Evolutionary conservation across 257 asterid species (phyloP).

Genomic region (Forsythia viridissima): DNA sequence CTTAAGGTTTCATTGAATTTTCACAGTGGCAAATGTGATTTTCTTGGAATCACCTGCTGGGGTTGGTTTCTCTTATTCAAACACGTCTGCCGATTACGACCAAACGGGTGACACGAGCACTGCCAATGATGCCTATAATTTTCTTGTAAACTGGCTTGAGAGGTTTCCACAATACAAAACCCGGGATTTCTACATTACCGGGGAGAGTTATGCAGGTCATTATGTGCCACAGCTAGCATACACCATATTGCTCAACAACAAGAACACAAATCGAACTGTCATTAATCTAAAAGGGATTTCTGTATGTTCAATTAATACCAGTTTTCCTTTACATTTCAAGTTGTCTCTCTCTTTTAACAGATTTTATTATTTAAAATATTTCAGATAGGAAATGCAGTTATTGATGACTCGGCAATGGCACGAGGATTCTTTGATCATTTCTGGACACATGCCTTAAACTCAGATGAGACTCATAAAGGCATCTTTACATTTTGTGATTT

Average conservation of each 20-base stretch:
- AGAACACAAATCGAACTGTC: constrained; percentile 5
- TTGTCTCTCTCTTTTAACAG: not conserved
- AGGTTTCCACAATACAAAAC: constrained; percentile 46
- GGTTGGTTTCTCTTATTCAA: constrained; percentile 60
- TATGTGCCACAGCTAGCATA: constrained; percentile 31
- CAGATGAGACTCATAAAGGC: constrained; percentile 32
- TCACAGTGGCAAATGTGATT: constrained; percentile 41
- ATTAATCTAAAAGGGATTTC: constrained; percentile 31
- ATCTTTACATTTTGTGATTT: constrained; percentile 27
- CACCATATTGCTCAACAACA: constrained; percentile 19
- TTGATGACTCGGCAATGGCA: constrained; percentile 24
- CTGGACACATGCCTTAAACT: constrained; percentile 41
- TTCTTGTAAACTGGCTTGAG: constrained; percentile 51
- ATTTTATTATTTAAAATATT: not conserved
- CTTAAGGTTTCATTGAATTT: not conserved
- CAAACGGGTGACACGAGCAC: constrained; percentile 36
- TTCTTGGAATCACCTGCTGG: constrained; percentile 58
- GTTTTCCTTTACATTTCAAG: not conserved
- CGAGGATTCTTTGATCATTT: constrained; percentile 26
- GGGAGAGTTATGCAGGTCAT: constrained; percentile 31
- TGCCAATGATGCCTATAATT: constrained; percentile 40
- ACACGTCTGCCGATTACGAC: constrained; percentile 33
- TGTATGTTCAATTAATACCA: constrained; percentile 14
- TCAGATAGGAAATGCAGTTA: constrained; percentile 39
- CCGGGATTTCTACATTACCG: constrained; percentile 28